These are phyloP conservation scores for Peronospora belbahrii DNA, from an alignment of 352 stramenopile genomes.

Conservation along the genomic window DNA sequence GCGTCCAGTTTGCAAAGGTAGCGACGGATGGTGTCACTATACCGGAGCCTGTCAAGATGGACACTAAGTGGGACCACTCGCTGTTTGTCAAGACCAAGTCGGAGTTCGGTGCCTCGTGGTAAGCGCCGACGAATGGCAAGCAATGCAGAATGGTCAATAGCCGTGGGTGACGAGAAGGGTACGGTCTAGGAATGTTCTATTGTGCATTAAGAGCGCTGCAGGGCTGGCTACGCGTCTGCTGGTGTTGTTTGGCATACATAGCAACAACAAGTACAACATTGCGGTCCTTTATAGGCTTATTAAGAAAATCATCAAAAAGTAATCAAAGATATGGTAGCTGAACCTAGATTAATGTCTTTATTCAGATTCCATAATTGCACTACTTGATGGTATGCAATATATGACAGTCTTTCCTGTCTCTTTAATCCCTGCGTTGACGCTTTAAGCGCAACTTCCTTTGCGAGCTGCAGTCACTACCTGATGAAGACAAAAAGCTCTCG, in stretches of 20 bases:
- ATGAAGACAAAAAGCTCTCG: constrained; percentile 24
- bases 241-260: neutral
- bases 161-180: neutral
- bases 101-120: constrained; percentile 86
- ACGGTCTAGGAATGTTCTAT: neutral
- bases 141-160: neutral
- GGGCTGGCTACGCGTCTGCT: neutral
- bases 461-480: constrained; percentile 19
- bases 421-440: constrained; percentile 34
- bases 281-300: too few relatives aligned
- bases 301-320: constrained; percentile 10
- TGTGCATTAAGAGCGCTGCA: neutral
- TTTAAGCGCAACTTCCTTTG: constrained; percentile 27
- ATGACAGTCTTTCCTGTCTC: too few relatives aligned
- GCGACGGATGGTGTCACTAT: constrained; percentile 83
- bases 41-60: constrained; percentile 91
- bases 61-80: constrained; percentile 92
- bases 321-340: constrained; percentile 6
- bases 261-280: too few relatives aligned
- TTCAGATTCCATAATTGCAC: neutral
- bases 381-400: neutral
- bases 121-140: constrained; percentile 16
- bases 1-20: constrained; percentile 96
- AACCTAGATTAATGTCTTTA: constrained; percentile 5
- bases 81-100: constrained; percentile 86